These are phyloP conservation scores for Hanseniaspora guilliermondii DNA, from an alignment of 805 yeast species.

Conservation along the genomic window DNA sequence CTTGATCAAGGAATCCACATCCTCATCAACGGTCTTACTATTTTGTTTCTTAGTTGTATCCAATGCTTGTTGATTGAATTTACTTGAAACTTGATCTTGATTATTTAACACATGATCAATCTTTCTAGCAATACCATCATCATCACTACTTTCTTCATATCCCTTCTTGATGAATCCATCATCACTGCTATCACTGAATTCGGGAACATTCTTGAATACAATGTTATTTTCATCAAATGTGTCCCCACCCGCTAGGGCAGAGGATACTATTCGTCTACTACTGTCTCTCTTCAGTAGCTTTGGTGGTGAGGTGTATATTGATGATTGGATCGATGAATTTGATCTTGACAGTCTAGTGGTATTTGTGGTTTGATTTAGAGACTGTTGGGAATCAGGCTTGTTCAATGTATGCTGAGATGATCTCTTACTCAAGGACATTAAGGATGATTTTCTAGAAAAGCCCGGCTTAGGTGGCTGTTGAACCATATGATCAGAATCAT, in stretches of 20 bases:
- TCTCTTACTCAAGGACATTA: slow-evolving; percentile 2
- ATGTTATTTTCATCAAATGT: slow-evolving; percentile 60
- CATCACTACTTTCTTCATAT: slow-evolving; percentile 20
- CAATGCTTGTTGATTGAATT: not conserved
- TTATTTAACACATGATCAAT: slow-evolving; percentile 20
- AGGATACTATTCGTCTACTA: slow-evolving; percentile 27
- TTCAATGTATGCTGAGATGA: not conserved
- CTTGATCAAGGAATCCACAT: not conserved
- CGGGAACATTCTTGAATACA: slow-evolving; percentile 65
- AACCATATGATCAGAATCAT: slow-evolving; percentile 16
- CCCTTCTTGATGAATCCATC: slow-evolving; percentile 24
- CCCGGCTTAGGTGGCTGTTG: slow-evolving; percentile 15
- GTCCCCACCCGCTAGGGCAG: slow-evolving; percentile 29
- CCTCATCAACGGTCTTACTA: not conserved
- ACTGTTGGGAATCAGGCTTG: not conserved
- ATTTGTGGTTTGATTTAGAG: slow-evolving; percentile 9
- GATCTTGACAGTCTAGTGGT: slow-evolving; percentile 18
- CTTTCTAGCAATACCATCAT: slow-evolving; percentile 15
- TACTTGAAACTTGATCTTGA: not conserved
- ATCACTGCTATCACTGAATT: slow-evolving; percentile 29
- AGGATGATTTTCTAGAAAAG: slow-evolving; percentile 8
- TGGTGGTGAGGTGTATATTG: slow-evolving; percentile 20
- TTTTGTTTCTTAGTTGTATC: not conserved
- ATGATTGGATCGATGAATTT: slow-evolving; percentile 18
- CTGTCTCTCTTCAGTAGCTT: slow-evolving; percentile 23